Base-by-base conservation (phyloP, 129 eudicot genomes). In the Ambrosia trifida region DNA sequence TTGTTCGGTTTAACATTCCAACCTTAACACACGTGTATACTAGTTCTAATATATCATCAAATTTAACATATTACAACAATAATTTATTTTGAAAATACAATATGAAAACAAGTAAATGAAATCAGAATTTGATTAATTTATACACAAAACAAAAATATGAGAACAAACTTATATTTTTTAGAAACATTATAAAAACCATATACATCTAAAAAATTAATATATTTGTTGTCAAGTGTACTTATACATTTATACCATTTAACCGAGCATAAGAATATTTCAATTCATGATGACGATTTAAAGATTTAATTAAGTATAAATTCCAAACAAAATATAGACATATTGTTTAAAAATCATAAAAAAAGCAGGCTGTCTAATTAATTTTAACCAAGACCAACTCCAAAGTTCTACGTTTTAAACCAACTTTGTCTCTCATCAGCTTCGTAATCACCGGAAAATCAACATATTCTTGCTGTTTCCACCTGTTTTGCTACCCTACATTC, bases 391-490 rank as follows among this genome's bases (percentile, higher is more conserved):
- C 43, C 61, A 67, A 7, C 50, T 67, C 79, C 79, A 81, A 43
- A 17, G 38, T 71, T 31, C 33, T 63, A 68, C 77, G 64, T 79
- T 82, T 82, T 38, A 77, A 64, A 61, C 82, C 86, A 78, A 72
- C 74, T 75, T 68, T 75, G 76, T 78, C 85, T 74, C 18, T 40
- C 54, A 57, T 65, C 4, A 61, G 43, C 77, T 57, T 81, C 5
- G 79, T 75, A 68, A 70, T 72, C 68, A 35, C 66, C 82, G 83
- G 85, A 75, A 70, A 49, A 45, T 54, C 59, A 61, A 63, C 66
- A 53, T 81, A 69, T 78, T 73, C 83, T 83, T 76, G 85, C 83
- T 77, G 75, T 66, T 77, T 70, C 85, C 85, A 74, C 47, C 83
- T 73, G 79, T 76, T 70, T 52, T 18, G 41, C 43, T 41, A 14